These are phyloP conservation scores for Microbotryomycetes sp. DNA, from an alignment of 1,284 basidiomycete species.

Conservation along the genomic window DNA sequence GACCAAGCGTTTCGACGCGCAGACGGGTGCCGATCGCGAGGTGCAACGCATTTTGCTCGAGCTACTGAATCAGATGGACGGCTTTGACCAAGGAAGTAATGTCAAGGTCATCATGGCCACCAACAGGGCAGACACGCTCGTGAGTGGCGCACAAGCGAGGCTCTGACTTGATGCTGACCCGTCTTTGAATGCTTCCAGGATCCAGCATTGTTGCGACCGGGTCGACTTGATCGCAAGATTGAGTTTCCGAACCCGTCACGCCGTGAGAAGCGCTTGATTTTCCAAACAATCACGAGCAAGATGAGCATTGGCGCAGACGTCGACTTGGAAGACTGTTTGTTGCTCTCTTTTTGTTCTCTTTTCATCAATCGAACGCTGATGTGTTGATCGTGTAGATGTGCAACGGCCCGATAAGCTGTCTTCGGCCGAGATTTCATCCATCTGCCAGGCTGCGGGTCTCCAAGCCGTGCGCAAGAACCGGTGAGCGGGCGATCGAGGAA, in stretches of 20 bases:
- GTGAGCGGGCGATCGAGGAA: not conserved
- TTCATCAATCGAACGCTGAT: not conserved
- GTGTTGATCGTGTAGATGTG: conserved; percentile 59
- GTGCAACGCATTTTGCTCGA: conserved; percentile 99
- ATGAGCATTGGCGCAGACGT: conserved; percentile 99
- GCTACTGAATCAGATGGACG: conserved; percentile 98
- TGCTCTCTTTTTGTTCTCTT: not conserved
- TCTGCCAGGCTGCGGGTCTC: conserved; percentile 94
- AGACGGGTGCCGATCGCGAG: conserved; percentile 97
- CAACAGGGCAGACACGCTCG: conserved; percentile 85
- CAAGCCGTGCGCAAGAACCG: conserved; percentile 58
- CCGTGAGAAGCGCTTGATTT: conserved; percentile 92
- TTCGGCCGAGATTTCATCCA: conserved; percentile 89
- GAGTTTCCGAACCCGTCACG: conserved; percentile 94
- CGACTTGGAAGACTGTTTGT: conserved; percentile 92
- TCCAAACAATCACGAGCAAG: conserved; percentile 94
- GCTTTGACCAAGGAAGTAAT: conserved; percentile 97
- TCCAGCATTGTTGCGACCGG: conserved; percentile 92
- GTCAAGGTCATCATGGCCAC: conserved; percentile 99
- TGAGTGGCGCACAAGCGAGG: not conserved
- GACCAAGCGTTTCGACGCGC: conserved; percentile 98
- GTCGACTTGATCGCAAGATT: conserved; percentile 96
- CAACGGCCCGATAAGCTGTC: conserved; percentile 93
- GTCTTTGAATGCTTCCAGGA: conserved; percentile 44
- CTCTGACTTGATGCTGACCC: not conserved